Base-by-base conservation (phyloP, 371 early-diverging fungal genomes). In the Lichtheimia hyalospora region DNA sequence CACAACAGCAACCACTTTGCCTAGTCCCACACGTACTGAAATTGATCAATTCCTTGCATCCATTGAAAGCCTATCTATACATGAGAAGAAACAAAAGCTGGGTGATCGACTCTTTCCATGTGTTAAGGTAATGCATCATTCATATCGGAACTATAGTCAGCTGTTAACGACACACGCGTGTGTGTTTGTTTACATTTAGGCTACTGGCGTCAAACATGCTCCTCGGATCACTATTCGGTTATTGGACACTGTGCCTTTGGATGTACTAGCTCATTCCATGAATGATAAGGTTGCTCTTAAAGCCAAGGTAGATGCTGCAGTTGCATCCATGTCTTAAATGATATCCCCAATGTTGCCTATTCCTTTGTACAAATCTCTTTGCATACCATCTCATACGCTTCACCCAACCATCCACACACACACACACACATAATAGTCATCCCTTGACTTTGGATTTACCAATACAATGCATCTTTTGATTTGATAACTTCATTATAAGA, bases 151-250 rank as follows among this genome's bases (percentile, higher is more conserved):
- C 10, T 5, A n/a, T 1, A 5, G 21, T 46, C 46, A 46, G 7
- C n/a, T n/a, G 46, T 16, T 18, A 46, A 18, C 46, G 46, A 21
- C 46, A 18, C 46, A 46, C 46, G 46, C n/a, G 18, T 34, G 2
- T 34, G 34, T 34, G 34, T 34, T 34, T 34, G 34, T n/a, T 21
- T 46, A 46, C 46, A 27, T 18, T 12, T 44, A 62, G 54, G 62
- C 55, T 8, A 62, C 58, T 20, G 62, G 62, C 12, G 54, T 59
- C 21, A 66, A 27, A 49, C 51, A 58, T 8, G 62, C 81, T 20
- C 75, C 76, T 6, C 77, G 75, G 34, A 62, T 79, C 18, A 81
- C 81, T 4, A 77, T 83, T 41, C 71, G 71, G 15, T 69, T 83
- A 43, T 52, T 83, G 52, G 84, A 83, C 60, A 74, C 75, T 4